Conservation (phyloP, 1,284 basidiomycete genomes). For the Ceratorhiza oryzae-sativae region DNA sequence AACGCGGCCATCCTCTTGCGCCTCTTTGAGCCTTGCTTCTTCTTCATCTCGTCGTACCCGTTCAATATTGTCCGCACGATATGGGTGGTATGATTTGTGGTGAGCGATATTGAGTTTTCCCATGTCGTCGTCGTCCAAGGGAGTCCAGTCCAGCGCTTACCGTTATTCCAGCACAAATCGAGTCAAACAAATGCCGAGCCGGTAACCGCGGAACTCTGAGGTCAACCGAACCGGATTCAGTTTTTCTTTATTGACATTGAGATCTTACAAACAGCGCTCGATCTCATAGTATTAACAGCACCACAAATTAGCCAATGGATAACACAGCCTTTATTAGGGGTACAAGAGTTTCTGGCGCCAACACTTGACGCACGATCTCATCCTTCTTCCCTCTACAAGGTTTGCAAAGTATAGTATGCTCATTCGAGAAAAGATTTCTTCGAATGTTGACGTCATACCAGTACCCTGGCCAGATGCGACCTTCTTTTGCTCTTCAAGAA, state of each 20-base stretch:
- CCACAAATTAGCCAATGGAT: slow-evolving; percentile 46
- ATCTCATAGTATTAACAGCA: no score
- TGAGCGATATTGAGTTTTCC: slow-evolving; percentile 68
- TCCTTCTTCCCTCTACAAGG: background rate
- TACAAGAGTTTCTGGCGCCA: background rate
- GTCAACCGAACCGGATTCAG: no score
- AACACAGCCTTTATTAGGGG: background rate
- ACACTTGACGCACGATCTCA: background rate
- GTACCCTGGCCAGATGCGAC: background rate
- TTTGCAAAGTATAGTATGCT: background rate
- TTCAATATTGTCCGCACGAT: slow-evolving; percentile 83
- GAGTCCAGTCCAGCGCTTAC: background rate
- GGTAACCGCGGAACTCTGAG: no score
- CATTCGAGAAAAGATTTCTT: no score
- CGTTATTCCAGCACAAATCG: background rate
- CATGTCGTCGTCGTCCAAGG: slow-evolving; percentile 7
- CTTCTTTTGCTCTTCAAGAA: background rate
- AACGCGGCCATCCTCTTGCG: slow-evolving; percentile 71
- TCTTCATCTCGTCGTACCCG: slow-evolving; percentile 80
- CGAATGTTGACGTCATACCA: no score
- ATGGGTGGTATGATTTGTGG: slow-evolving; percentile 89
- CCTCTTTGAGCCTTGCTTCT: slow-evolving; percentile 70
- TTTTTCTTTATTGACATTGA: no score
- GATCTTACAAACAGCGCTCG: no score
- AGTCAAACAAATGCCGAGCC: no score